Evolutionary conservation across 2,329 filamentous ascomycete species (phyloP).

Genomic region (Colletotrichum neosansevieriae): DNA sequence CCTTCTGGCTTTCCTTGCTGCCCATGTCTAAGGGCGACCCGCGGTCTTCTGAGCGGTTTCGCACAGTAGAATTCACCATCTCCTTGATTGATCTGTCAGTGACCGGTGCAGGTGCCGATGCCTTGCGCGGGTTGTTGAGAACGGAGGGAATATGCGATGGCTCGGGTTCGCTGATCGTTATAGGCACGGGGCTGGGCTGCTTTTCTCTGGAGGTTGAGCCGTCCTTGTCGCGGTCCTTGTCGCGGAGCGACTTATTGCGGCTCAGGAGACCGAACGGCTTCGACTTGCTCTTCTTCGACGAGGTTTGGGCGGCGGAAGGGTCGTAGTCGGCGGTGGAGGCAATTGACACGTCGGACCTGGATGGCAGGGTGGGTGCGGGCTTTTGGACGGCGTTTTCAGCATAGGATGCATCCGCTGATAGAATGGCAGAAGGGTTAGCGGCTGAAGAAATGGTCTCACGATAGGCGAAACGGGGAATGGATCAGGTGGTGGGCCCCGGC

Average conservation of each 20-base stretch:
- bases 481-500: slow-evolving; percentile 37
- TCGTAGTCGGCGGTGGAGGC: slow-evolving; percentile 64
- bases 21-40: slow-evolving; percentile 58
- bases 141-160: slow-evolving; percentile 48
- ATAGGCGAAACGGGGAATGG: slow-evolving; percentile 41
- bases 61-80: slow-evolving; percentile 72
- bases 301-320: slow-evolving; percentile 44
- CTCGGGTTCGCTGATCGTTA: slow-evolving; percentile 52
- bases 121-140: slow-evolving; percentile 63
- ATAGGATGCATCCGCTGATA: slow-evolving; percentile 46
- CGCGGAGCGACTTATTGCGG: slow-evolving; percentile 64
- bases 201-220: slow-evolving; percentile 52
- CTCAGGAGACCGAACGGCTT: slow-evolving; percentile 67
- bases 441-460: slow-evolving; percentile 39
- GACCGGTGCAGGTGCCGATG: slow-evolving; percentile 70
- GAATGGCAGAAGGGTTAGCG: slow-evolving; percentile 36
- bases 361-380: slow-evolving; percentile 55
- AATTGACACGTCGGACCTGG: slow-evolving; percentile 65
- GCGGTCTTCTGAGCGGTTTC: slow-evolving; percentile 82
- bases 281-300: slow-evolving; percentile 62
- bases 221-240: slow-evolving; percentile 58
- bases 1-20: slow-evolving; percentile 58
- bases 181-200: slow-evolving; percentile 44
- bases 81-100: slow-evolving; percentile 77
- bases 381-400: slow-evolving; percentile 53